phyloP scores from a whole-genome alignment of 345 rosid genomes.

The Corymbia maculata region DNA sequence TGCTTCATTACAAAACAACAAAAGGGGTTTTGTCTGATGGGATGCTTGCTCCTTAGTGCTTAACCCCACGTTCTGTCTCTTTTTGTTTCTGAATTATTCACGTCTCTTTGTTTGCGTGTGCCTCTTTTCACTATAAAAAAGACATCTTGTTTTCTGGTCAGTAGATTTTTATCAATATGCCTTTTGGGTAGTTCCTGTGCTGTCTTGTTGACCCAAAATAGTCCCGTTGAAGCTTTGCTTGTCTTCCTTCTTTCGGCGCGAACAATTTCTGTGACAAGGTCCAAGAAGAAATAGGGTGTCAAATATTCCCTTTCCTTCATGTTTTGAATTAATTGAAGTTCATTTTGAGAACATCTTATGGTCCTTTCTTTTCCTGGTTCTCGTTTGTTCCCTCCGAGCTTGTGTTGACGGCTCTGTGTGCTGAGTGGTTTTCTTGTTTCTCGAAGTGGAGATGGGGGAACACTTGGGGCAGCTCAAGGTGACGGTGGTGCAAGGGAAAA shows the following conservation, averaged over 20 bases:
- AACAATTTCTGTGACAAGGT: neutral
- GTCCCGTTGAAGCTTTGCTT: neutral
- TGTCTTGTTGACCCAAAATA: neutral
- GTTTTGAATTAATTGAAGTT: neutral
- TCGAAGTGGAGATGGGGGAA: constrained; percentile 40
- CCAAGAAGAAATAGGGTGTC: neutral
- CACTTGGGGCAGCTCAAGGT: constrained; percentile 63
- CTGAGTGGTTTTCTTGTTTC: neutral
- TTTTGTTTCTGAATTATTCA: neutral
- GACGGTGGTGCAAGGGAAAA: constrained; percentile 69
- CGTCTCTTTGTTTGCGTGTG: neutral
- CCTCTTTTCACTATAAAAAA: neutral
- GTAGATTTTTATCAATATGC: neutral
- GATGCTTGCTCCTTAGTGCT: neutral
- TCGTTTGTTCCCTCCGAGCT: neutral
- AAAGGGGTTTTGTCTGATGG: neutral
- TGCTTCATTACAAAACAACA: neutral
- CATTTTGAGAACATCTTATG: neutral
- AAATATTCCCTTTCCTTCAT: neutral
- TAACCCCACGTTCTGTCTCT: neutral
- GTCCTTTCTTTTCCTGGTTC: neutral
- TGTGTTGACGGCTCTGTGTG: neutral
- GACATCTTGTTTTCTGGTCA: neutral
- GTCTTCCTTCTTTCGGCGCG: neutral
- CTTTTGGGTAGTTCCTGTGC: neutral